Evolutionary conservation across 495 filamentous ascomycete species (phyloP), one percentile per base, ranked within the genome.

Genomic region (Aspergillus baeticus): DNA sequence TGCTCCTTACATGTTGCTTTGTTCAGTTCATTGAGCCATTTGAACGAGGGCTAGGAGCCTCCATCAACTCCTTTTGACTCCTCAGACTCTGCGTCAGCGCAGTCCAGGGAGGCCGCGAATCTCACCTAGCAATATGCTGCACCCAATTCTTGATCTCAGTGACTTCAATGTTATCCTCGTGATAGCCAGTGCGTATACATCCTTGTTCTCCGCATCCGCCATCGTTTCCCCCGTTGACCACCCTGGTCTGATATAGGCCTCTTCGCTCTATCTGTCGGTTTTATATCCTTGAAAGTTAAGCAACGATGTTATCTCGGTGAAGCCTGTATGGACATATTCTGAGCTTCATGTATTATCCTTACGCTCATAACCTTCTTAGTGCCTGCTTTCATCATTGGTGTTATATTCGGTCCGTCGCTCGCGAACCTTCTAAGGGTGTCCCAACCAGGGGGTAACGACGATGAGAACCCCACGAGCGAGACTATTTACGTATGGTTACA

Each of bases 231-330:
- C 2, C 13, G 21, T 37, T 51, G 14, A 36, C 17, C 11, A 13
- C 39, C 47, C 15, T 51, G 17, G 35, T 14, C 29, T 21, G 35
- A 57, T 34, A 22, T 65, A 75, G 72, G 69, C 11, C 42, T 71
- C 22, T 74, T 65, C 37, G 52, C 69, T 13, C 67, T 74, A 8
- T 6, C 69, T 26, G 65, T 78, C 51, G 80, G 80, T 23, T 68
- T 81, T 59, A 68, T 82, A 29, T 81, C 81, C 6, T 66, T 79
- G 23, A 75, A 79, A 54, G 63, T 84, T 57, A 82, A 82, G 58
- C 74, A 73, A 21, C 65, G 61, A 55, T 83, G 80, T 79, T 82
- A 80, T 58, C 73, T 84, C 3, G 81, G 81, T 8, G 81, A 84
- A 71, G 81, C 81, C 34, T 69, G 81, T 84, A 55, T 54, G 79